phyloP scores from a whole-genome alignment of 805 yeast species.

The Spathaspora girioi region DNA sequence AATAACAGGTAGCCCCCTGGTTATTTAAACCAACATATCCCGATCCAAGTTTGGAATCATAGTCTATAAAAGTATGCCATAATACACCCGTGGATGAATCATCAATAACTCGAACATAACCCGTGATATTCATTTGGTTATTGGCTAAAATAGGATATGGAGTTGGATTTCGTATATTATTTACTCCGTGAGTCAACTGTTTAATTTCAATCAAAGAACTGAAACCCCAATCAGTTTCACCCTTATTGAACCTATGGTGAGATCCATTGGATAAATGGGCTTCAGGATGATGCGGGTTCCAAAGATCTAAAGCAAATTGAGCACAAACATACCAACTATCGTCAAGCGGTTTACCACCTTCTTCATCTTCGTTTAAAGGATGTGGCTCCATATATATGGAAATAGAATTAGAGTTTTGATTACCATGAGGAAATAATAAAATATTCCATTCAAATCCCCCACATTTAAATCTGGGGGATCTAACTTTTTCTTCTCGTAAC shows the following conservation, averaged over 20 bases:
- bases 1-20: conserved; percentile 98
- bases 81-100: conserved; percentile 89
- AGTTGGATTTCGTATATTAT: conserved; percentile 11
- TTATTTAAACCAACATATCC: conserved; percentile 92
- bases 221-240: conserved; percentile 96
- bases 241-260: conserved; percentile 70
- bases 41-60: conserved; percentile 81
- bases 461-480: conserved; percentile 44
- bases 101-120: conserved; percentile 68
- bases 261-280: conserved; percentile 61
- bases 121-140: conserved; percentile 66
- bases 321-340: conserved; percentile 86
- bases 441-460: conserved; percentile 69
- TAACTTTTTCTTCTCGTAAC: conserved; percentile 42
- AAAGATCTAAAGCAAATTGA: conserved; percentile 79
- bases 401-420: conserved; percentile 44
- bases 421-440: conserved; percentile 76
- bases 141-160: conserved; percentile 43
- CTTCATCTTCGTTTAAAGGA: conserved; percentile 31
- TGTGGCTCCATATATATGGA: conserved; percentile 83
- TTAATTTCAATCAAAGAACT: conserved; percentile 64
- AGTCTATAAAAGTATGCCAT: conserved; percentile 84
- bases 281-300: conserved; percentile 72
- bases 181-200: conserved; percentile 24
- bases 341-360: conserved; percentile 20